These are phyloP conservation scores for Hypoxylon intermedium DNA, from an alignment of 495 filamentous ascomycete species.

Conservation along the genomic window DNA sequence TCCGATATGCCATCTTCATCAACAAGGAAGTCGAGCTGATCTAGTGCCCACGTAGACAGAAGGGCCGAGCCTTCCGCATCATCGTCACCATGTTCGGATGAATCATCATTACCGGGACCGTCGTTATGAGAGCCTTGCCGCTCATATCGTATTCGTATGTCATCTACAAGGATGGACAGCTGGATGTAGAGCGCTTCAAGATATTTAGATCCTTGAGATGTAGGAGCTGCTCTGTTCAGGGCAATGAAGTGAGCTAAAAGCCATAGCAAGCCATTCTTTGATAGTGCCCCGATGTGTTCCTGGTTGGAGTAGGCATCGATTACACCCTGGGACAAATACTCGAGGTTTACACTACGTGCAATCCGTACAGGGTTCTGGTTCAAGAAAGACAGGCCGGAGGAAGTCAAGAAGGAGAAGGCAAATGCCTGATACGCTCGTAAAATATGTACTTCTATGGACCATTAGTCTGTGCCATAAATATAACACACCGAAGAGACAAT, in stretches of 20 bases:
- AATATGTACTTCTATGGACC: not conserved
- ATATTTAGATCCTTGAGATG: slow-evolving; percentile 61
- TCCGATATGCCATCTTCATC: slow-evolving; percentile 51
- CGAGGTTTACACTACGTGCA: slow-evolving; percentile 28
- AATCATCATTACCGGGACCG: slow-evolving; percentile 16
- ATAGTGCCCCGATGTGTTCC: slow-evolving; percentile 8
- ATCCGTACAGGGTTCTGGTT: slow-evolving; percentile 20
- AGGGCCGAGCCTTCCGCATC: slow-evolving; percentile 32
- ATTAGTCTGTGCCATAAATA: slow-evolving; percentile 3
- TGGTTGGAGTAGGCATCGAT: slow-evolving; percentile 27
- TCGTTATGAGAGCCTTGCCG: not conserved
- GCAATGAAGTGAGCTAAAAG: slow-evolving; percentile 82
- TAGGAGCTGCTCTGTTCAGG: slow-evolving; percentile 63
- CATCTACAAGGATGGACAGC: slow-evolving; percentile 39
- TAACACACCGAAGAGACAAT: not conserved
- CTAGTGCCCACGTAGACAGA: slow-evolving; percentile 43
- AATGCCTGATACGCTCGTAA: slow-evolving; percentile 46
- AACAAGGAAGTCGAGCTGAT: slow-evolving; percentile 46
- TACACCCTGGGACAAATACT: slow-evolving; percentile 43
- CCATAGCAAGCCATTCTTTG: slow-evolving; percentile 65
- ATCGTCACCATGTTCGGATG: slow-evolving; percentile 21
- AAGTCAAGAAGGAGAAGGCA: slow-evolving; percentile 48
- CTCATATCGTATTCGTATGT: slow-evolving; percentile 49
- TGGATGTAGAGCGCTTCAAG: slow-evolving; percentile 62
- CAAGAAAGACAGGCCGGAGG: slow-evolving; percentile 25